phyloP scores from a whole-genome alignment of 106 monocot species.

The Phalaenopsis equestris region DNA sequence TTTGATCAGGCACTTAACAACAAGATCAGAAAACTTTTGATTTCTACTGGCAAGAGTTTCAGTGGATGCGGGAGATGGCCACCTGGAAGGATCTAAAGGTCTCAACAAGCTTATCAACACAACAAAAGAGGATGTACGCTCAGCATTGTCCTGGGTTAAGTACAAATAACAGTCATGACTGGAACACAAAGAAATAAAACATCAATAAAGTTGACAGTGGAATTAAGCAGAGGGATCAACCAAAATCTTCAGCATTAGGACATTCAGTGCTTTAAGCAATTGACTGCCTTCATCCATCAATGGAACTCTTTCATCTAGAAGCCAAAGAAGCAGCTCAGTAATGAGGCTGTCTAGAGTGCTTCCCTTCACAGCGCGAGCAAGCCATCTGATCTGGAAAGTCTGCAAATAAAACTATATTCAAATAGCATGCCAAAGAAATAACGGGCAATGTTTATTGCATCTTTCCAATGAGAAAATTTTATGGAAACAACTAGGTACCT shows the following conservation, averaged over 20 bases:
- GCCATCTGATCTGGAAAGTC: slow-evolving; percentile 90
- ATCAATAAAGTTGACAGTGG: neutral
- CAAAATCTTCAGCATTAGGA: slow-evolving; percentile 99
- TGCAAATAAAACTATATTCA: slow-evolving; percentile 22
- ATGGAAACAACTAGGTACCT: slow-evolving; percentile 27
- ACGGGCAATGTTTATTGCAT: neutral
- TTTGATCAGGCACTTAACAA: slow-evolving; percentile 97
- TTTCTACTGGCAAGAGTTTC: slow-evolving; percentile 59
- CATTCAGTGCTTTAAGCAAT: slow-evolving; percentile 89
- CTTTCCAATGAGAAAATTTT: neutral
- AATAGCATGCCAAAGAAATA: neutral
- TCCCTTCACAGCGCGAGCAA: slow-evolving; percentile 84
- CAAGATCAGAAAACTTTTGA: slow-evolving; percentile 94
- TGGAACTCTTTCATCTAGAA: slow-evolving; percentile 97
- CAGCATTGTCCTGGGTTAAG: slow-evolving; percentile 84
- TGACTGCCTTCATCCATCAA: slow-evolving; percentile 98
- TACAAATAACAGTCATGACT: slow-evolving; percentile 1
- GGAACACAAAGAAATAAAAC: neutral
- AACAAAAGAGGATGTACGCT: slow-evolving; percentile 91
- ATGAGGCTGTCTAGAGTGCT: slow-evolving; percentile 81
- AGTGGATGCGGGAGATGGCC: slow-evolving; percentile 71
- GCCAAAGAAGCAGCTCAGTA: slow-evolving; percentile 94
- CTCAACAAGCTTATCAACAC: slow-evolving; percentile 84
- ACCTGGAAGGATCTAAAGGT: slow-evolving; percentile 80
- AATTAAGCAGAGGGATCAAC: slow-evolving; percentile 23